Base-by-base conservation (phyloP, 352 stramenopile genomes). In the Pythium guiyangense region DNA sequence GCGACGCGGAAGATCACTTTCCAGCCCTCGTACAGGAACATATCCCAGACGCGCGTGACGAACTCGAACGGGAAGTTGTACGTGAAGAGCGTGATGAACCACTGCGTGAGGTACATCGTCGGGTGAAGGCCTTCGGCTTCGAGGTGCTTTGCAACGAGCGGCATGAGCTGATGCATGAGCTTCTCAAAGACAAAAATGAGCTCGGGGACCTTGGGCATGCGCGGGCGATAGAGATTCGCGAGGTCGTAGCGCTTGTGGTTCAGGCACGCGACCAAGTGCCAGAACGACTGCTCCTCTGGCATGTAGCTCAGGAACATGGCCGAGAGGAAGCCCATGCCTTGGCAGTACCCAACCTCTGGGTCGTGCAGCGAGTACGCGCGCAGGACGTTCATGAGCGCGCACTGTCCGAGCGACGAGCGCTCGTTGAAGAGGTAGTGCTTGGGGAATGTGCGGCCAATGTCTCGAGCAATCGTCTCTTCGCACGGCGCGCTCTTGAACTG, bases 11-110 rank as follows among this genome's bases (percentile, higher is more conserved):
- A 98, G 15, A 98, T 93, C n/a, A 99, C 90, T 58, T 98, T 98
- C 94, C 93, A 99, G 49, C 96, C 96, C 70, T 99, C 96, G 47
- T 90, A 73, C 18, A 99, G 70, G 66, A 99, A 99, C 48, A 81
- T 79, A 69, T 99, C 97, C 95, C 95, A 99, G 6, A 99, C 91
- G 42, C 94, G 79, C 47, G 90, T 92, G 20, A 99, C 96, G 48
- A 99, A 90, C 60, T 98, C 91, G 64, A 98, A 98, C n/a, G 93
- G 93, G 62, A 99, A 99, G 48, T 88, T 95, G 70, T 97, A 98
- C 11, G 92, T 97, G 73, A 97, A 98, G 14, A 98, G 63, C 40
- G 94, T 98, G 58, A 98, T 71, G 49, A 98, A 88, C 96, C 96
- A 99, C 62, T 98, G 94, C n/a, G 94, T 98, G 14, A 96, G 90